A percentile compares a stretch with the other conserved stretches of the same genome.
Conservation (phyloP, 805 yeast species). For the Spathaspora hagerdaliae region DNA sequence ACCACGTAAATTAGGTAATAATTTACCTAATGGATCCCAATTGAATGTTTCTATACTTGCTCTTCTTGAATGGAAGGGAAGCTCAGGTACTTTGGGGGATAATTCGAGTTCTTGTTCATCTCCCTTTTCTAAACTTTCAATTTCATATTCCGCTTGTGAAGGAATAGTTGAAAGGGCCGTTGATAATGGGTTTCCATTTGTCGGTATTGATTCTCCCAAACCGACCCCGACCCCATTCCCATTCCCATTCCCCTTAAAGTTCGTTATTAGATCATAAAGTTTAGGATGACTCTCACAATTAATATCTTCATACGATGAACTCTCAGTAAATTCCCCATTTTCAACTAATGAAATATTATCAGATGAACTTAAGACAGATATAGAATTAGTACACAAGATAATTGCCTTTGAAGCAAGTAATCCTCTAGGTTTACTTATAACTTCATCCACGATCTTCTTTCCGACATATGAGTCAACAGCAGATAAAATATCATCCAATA, state of each 20-base stretch:
- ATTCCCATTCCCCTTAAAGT: conserved; percentile 28
- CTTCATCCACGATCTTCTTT: conserved; percentile 47
- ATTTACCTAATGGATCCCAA: conserved; percentile 32
- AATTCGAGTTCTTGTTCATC: conserved; percentile 25
- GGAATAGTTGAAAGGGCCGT: background rate
- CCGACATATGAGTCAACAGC: conserved; percentile 76
- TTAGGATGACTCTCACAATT: conserved; percentile 16
- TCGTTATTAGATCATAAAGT: conserved; percentile 32
- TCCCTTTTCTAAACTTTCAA: conserved; percentile 10
- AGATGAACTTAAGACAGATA: conserved; percentile 53
- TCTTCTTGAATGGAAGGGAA: conserved; percentile 1
- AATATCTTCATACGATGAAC: conserved; percentile 26
- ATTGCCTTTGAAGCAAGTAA: conserved; percentile 49
- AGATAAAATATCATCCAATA: conserved; percentile 63
- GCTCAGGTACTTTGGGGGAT: conserved; percentile 15
- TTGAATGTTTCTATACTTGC: conserved; percentile 64
- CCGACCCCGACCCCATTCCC: too few species aligned
- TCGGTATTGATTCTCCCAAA: too few species aligned
- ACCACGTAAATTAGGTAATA: conserved; percentile 28
- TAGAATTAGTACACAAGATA: conserved; percentile 55
- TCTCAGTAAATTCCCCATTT: conserved; percentile 52
- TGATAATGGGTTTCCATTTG: too few species aligned
- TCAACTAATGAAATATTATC: conserved; percentile 58
- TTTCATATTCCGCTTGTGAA: background rate
- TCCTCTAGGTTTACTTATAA: conserved; percentile 42